phyloP scores from a whole-genome alignment of 352 stramenopile species.

The Elongisporangium senticosum region DNA sequence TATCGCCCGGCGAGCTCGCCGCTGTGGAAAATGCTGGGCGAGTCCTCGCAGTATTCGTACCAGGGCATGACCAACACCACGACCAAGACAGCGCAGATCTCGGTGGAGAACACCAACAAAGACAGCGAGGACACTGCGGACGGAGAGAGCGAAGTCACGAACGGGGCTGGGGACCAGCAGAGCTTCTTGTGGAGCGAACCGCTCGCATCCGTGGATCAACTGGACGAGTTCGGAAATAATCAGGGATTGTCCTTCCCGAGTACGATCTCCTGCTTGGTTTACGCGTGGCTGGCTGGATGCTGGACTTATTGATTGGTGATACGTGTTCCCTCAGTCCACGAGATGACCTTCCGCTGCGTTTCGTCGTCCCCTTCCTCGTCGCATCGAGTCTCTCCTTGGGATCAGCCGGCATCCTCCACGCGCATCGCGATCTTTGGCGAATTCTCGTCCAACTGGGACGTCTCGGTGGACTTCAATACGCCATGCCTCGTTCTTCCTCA shows the following conservation, averaged over 20 bases:
- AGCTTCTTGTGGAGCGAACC: constrained; percentile 45
- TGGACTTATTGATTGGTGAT: neutral
- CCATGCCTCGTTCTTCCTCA: constrained; percentile 50
- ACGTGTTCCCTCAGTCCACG: constrained; percentile 25
- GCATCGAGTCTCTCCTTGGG: neutral
- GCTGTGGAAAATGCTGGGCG: constrained; percentile 30
- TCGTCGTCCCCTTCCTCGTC: neutral
- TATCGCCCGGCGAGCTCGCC: constrained; percentile 24
- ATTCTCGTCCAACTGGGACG: constrained; percentile 55
- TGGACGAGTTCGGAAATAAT: constrained; percentile 18
- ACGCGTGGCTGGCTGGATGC: too few species aligned
- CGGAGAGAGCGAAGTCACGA: neutral
- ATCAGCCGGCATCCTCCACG: neutral
- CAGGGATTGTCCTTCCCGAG: constrained; percentile 53
- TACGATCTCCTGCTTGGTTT: constrained; percentile 11
- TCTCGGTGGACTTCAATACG: constrained; percentile 46
- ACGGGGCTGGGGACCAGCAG: constrained; percentile 6
- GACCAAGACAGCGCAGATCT: constrained; percentile 11
- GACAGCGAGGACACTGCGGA: neutral
- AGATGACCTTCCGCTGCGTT: constrained; percentile 22
- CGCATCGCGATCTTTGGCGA: constrained; percentile 39
- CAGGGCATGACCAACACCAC: constrained; percentile 9
- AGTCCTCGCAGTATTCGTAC: constrained; percentile 18
- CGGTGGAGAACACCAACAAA: neutral
- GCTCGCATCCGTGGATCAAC: constrained; percentile 26